Evolutionary conservation across 2,329 filamentous ascomycete species (phyloP).

Genomic region (Paraconiothyrium sp.): DNA sequence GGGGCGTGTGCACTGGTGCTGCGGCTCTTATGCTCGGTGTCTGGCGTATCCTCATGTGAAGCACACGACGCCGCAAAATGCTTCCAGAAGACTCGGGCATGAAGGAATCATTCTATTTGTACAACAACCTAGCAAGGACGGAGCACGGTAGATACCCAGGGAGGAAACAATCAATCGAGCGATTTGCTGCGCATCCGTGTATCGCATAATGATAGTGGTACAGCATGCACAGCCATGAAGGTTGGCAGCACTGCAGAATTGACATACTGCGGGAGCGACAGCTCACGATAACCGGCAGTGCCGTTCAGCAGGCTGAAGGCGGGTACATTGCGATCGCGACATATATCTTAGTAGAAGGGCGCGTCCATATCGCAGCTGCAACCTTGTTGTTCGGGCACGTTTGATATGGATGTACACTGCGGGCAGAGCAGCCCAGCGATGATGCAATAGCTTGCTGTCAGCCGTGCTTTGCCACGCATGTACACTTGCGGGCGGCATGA

Average conservation of each 20-base stretch:
- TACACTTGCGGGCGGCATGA: slow-evolving; percentile 5
- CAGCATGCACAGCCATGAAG: slow-evolving; percentile 29
- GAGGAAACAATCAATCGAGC: slow-evolving; percentile 19
- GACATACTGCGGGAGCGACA: slow-evolving; percentile 23
- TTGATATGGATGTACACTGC: slow-evolving; percentile 2
- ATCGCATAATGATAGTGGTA: slow-evolving; percentile 27
- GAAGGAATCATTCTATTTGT: slow-evolving; percentile 3
- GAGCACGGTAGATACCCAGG: slow-evolving; percentile 14
- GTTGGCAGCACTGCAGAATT: slow-evolving; percentile 25
- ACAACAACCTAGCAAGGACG: slow-evolving; percentile 12
- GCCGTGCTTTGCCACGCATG: slow-evolving; percentile 21
- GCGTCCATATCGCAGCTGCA: slow-evolving; percentile 24
- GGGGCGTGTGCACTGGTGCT: slow-evolving; percentile 73
- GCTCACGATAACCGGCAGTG: slow-evolving; percentile 27
- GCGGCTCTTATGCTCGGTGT: slow-evolving; percentile 73
- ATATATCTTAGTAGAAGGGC: slow-evolving; percentile 17
- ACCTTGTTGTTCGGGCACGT: slow-evolving; percentile 32
- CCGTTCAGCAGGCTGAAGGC: slow-evolving; percentile 5
- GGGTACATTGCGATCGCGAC: slow-evolving; percentile 2
- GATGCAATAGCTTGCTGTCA: slow-evolving; percentile 32
- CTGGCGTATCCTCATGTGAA: slow-evolving; percentile 72
- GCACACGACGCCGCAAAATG: slow-evolving; percentile 12
- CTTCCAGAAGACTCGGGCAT: slow-evolving; percentile 16
- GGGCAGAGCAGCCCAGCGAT: slow-evolving; percentile 24
- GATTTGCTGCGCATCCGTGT: slow-evolving; percentile 26